Base-by-base conservation (phyloP, 805 yeast genomes). In the Nadsonia fulvescens region DNA sequence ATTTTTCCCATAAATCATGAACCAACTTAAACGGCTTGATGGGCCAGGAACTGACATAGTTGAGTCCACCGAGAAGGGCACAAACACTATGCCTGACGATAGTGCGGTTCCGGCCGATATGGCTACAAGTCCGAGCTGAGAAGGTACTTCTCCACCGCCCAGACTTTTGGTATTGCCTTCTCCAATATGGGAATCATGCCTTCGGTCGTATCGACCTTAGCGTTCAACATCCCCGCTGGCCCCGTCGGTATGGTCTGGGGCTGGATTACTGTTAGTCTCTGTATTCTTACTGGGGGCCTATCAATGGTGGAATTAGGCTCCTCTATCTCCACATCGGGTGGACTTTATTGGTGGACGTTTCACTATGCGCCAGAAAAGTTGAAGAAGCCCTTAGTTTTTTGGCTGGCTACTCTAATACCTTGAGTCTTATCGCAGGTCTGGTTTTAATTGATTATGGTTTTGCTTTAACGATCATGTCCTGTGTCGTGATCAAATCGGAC, bases 271-370 rank as follows among this genome's bases (percentile, higher is more conserved):
- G 59, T 77, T 17, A 59, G 69, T 4, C 32, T 54, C 7, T 66
- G 70, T 37, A 68, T 73, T 30, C 40, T 70, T 29, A 41, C 56
- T 6, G 60, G 69, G n/a, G 81, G 79, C 10, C 34, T 62, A 5
- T 56, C 73, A 10, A 63, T 75, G 69, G 57, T 76, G 5, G 74
- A 71, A 38, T 46, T 71, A 34, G 77, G 74, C 1, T 61, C 72
- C 18, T 63, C 81, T 1, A 62, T 70, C 36, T 83, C 86, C 14
- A 73, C 83, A 1, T 64, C 75, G 12, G 83, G 83, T 29, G 83
- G 83, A 6, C 50, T 74, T 20, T 75, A 70, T 42, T 68, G 63
- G 46, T 69, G 75, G 70, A 66, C 77, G 2, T 67, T 58, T 45
- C 60, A 68, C 42, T 72, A 68, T 42, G 68, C 81, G 14, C 82